Percentiles rank a stretch among this genome's conserved stretches.
Conservation (phyloP, 306 rosid species). For the Glycine latifolia region DNA sequence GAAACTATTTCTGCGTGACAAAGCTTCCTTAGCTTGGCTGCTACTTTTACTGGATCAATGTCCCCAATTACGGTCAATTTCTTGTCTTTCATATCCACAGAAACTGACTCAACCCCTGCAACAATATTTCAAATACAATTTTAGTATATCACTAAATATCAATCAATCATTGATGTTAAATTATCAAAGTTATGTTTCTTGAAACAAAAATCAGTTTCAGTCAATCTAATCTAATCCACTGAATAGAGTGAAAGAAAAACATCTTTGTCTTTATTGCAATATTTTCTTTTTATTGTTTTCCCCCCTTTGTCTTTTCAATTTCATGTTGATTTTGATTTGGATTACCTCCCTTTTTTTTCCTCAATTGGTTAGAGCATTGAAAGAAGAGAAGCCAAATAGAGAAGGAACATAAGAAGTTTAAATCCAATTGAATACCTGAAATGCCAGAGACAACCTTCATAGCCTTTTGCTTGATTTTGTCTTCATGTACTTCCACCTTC, state of each 20-base stretch:
- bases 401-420: neutral
- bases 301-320: neutral
- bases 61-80: constrained; percentile 67
- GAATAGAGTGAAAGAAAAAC: neutral
- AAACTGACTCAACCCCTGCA: constrained; percentile 65
- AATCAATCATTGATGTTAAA: neutral
- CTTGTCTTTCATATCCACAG: constrained; percentile 65
- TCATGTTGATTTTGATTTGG: neutral
- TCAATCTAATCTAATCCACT: neutral
- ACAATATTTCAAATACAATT: constrained; percentile 15
- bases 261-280: neutral
- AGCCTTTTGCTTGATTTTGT: constrained; percentile 59
- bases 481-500: constrained; percentile 57
- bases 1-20: constrained; percentile 57
- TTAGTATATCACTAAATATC: neutral
- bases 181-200: neutral
- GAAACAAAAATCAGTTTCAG: neutral
- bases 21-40: constrained; percentile 64
- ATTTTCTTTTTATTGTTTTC: neutral
- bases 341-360: neutral
- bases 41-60: constrained; percentile 62
- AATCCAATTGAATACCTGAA: constrained; percentile 50
- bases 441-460: constrained; percentile 69
- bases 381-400: neutral
- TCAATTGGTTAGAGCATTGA: neutral